Conservation (phyloP, 177 flowering plant species). For the Vitis hybrid region DNA sequence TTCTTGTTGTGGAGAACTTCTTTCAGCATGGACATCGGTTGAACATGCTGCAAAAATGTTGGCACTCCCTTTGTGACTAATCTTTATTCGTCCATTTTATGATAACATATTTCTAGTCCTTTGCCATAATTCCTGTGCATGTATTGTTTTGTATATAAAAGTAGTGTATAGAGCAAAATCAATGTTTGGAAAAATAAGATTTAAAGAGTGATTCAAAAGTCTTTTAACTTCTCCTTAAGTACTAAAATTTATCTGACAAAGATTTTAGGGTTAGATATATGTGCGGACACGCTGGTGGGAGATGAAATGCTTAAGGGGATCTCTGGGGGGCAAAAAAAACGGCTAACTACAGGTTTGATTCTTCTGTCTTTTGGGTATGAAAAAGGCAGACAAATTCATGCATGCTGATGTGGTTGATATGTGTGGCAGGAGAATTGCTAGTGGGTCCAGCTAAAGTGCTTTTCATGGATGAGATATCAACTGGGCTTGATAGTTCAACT, state of each 20-base stretch:
- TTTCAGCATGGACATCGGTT: neutral
- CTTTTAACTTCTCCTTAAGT: constrained; percentile 13
- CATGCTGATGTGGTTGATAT: constrained; percentile 1
- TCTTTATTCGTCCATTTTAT: no score
- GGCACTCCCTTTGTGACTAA: no score
- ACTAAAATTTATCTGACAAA: constrained; percentile 50
- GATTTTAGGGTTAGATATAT: constrained; percentile 94
- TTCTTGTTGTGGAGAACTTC: neutral
- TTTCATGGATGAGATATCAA: constrained; percentile 95
- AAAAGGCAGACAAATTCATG: constrained; percentile 2
- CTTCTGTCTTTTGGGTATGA: neutral
- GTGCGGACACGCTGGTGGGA: constrained; percentile 96
- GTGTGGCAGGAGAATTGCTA: constrained; percentile 72
- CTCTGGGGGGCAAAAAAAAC: constrained; percentile 98
- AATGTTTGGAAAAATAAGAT: neutral
- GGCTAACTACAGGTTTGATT: constrained; percentile 83
- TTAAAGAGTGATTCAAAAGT: neutral
- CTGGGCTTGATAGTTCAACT: constrained; percentile 91
- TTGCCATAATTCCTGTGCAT: no score
- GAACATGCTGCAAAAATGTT: neutral
- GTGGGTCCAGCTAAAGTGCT: constrained; percentile 86
- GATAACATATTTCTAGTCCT: no score
- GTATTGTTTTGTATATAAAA: no score
- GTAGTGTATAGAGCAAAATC: no score
- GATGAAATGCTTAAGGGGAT: constrained; percentile 98